These are phyloP conservation scores for Fusarium tuaranense DNA, from an alignment of 2,329 filamentous ascomycete genomes.

Conservation along the genomic window DNA sequence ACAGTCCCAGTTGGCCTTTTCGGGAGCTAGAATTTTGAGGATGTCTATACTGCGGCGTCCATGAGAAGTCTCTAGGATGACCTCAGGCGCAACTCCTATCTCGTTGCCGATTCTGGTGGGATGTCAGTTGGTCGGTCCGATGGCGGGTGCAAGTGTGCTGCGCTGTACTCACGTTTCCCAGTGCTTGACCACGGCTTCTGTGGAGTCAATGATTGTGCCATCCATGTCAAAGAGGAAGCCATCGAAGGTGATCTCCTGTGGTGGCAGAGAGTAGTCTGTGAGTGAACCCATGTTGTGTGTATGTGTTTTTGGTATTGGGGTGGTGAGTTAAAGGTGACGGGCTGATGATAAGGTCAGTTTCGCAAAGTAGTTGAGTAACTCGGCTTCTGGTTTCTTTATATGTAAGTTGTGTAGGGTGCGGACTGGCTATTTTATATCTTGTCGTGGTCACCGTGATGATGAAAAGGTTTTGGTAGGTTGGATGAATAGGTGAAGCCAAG, in stretches of 20 bases:
- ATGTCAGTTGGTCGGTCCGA: background rate
- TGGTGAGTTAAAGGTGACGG: background rate
- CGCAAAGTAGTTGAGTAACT: background rate
- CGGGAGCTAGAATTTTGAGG: constrained; percentile 80
- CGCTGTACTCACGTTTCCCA: constrained; percentile 72
- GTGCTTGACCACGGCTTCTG: constrained; percentile 80
- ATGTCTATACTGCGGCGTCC: constrained; percentile 91
- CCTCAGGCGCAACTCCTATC: constrained; percentile 84
- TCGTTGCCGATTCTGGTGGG: constrained; percentile 77
- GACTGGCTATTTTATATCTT: background rate
- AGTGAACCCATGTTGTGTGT: constrained; percentile 49
- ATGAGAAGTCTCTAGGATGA: constrained; percentile 91
- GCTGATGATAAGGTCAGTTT: background rate
- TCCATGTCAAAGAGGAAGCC: constrained; percentile 81
- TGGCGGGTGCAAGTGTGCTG: background rate
- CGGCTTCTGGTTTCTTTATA: background rate
- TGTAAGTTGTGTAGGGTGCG: background rate
- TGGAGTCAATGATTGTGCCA: constrained; percentile 87
- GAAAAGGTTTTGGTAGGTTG: background rate
- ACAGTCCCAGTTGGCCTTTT: constrained; percentile 95
- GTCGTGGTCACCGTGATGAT: background rate
- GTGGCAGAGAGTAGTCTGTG: constrained; percentile 56
- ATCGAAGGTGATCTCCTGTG: constrained; percentile 62
- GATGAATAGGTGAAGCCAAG: constrained; percentile 7
- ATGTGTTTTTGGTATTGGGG: background rate